Evolutionary conservation across 2,329 filamentous ascomycete genomes (phyloP).

Genomic region (Emericellopsis atlantica): DNA sequence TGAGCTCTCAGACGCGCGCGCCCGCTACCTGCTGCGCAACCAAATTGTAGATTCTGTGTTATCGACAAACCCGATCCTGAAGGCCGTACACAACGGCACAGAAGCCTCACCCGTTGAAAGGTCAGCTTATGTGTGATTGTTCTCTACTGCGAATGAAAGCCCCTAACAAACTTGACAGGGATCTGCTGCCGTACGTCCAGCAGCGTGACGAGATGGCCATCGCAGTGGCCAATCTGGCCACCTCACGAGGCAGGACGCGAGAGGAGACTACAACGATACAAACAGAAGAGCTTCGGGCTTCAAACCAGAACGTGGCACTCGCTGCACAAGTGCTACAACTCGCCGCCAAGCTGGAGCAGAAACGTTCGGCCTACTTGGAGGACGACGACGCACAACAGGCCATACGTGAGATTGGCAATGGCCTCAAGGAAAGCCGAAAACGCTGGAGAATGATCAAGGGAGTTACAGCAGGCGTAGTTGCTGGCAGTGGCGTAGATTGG

Average conservation of each 20-base stretch:
- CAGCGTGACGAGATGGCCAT: conserved; percentile 56
- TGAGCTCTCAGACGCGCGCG: conserved; percentile 57
- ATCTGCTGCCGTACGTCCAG: conserved; percentile 53
- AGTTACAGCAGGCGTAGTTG: conserved; percentile 65
- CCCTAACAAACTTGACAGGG: conserved; percentile 26
- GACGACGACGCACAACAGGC: background rate
- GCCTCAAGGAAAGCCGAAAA: conserved; percentile 49
- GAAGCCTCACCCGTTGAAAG: conserved; percentile 54
- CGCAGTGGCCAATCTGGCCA: conserved; percentile 45
- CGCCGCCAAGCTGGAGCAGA: conserved; percentile 38
- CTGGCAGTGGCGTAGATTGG: conserved; percentile 77
- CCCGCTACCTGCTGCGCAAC: conserved; percentile 56
- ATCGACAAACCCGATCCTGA: conserved; percentile 62
- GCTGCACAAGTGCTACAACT: conserved; percentile 51
- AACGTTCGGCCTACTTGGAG: conserved; percentile 28
- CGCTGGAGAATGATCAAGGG: conserved; percentile 67
- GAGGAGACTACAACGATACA: conserved; percentile 43
- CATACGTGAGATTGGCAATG: conserved; percentile 42
- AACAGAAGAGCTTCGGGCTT: conserved; percentile 41
- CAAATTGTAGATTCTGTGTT: conserved; percentile 57
- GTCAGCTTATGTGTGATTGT: conserved; percentile 25
- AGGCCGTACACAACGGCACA: conserved; percentile 59
- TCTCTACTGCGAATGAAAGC: background rate
- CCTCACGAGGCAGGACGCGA: conserved; percentile 35
- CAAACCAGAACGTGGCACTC: conserved; percentile 48